phyloP scores from a whole-genome alignment of 306 rosid species.

The Sesbania bispinosa region DNA sequence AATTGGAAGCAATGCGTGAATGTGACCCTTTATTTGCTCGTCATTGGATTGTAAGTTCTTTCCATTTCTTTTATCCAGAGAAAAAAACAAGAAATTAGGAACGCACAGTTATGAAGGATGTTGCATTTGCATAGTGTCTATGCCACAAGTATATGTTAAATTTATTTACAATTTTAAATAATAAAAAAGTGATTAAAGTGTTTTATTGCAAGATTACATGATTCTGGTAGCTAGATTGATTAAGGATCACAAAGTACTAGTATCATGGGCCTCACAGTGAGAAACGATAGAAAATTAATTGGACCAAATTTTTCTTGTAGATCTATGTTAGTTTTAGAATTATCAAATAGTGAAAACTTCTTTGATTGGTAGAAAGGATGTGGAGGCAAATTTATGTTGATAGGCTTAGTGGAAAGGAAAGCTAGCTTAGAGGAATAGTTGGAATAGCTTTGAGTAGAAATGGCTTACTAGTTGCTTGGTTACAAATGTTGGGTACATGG shows the following conservation, averaged over 20 bases:
- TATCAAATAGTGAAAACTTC: not conserved
- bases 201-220: not conserved
- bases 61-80: not conserved
- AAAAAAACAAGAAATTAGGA: no score
- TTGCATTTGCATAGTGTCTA: not conserved
- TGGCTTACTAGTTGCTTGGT: no score
- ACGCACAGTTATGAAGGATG: constrained; percentile 6
- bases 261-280: not conserved
- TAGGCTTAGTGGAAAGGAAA: no score
- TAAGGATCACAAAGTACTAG: not conserved
- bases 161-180: not conserved
- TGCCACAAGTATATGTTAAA: not conserved
- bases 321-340: no score
- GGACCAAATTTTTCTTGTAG: not conserved
- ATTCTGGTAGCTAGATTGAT: not conserved
- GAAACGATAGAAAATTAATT: not conserved
- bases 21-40: constrained; percentile 73
- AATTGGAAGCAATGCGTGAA: constrained; percentile 74
- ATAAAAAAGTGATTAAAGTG: not conserved
- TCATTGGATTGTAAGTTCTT: constrained; percentile 72
- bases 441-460: no score
- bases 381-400: no score
- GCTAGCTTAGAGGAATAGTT: no score
- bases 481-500: no score
- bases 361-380: no score